Conservation (phyloP, 139 green algal genomes). For the Closterium sp. region DNA sequence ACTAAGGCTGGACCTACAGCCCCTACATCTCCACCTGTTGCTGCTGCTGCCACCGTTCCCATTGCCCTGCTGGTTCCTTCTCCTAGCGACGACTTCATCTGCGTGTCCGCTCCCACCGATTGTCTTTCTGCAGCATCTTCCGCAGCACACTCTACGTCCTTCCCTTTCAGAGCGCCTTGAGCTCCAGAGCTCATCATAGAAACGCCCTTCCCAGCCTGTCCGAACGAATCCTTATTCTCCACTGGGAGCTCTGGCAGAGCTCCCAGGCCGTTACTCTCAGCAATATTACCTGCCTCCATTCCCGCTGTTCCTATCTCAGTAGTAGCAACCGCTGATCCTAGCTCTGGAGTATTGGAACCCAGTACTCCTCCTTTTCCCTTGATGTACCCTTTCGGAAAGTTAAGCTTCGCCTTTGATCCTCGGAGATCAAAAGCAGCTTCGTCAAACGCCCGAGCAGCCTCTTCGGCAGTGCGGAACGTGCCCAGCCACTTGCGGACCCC, state of each 20-base stretch:
- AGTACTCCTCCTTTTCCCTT: not conserved
- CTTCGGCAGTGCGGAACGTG: not conserved
- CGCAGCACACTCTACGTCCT: too few species aligned
- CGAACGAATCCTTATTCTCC: not conserved
- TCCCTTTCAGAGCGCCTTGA: not conserved
- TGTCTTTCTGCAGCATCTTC: too few species aligned
- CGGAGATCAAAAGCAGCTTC: not conserved
- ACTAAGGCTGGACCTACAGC: not conserved
- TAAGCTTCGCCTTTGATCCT: not conserved
- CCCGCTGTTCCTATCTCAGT: too few species aligned
- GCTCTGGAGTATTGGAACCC: too few species aligned
- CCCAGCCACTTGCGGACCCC: not conserved
- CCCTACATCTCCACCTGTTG: not conserved
- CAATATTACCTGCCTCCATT: not conserved
- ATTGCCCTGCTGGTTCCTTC: not conserved
- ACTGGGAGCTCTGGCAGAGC: too few species aligned
- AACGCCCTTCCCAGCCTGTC: not conserved
- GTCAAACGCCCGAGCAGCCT: not conserved
- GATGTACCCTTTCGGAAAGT: not conserved
- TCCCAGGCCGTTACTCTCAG: not conserved
- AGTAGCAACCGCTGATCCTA: too few species aligned
- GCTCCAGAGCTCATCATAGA: not conserved
- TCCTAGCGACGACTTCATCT: not conserved
- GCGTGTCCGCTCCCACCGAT: too few species aligned
- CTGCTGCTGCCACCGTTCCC: not conserved